Conservation (phyloP, 2,329 filamentous ascomycete genomes). For the Aspergillus tubingensis region DNA sequence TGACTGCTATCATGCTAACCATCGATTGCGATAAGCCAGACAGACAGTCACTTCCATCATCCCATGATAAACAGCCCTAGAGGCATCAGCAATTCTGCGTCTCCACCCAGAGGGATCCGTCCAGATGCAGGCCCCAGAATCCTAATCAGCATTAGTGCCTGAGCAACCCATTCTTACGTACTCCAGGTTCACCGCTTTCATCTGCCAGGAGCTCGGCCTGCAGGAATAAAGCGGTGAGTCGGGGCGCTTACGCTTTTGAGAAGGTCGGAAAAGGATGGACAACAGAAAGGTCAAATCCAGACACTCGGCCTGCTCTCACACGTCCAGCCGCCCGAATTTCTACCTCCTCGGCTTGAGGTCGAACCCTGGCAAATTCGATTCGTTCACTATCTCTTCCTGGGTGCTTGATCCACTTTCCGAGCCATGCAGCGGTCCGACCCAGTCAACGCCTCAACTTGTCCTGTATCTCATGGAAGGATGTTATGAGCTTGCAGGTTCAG, state of each 20-base stretch:
- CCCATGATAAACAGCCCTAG: slow-evolving; percentile 2
- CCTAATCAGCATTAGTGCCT: slow-evolving; percentile 1
- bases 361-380: slow-evolving; percentile 11
- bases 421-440: slow-evolving; percentile 43
- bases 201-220: slow-evolving; percentile 3
- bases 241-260: slow-evolving; percentile 3
- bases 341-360: not conserved
- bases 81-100: too few relatives aligned
- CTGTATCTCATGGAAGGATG: not conserved
- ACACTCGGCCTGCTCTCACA: slow-evolving; percentile 12
- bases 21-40: too few relatives aligned
- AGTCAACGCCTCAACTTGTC: slow-evolving; percentile 25
- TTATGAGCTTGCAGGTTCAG: not conserved
- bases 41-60: too few relatives aligned
- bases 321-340: slow-evolving; percentile 22
- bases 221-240: slow-evolving; percentile 7
- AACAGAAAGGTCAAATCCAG: not conserved
- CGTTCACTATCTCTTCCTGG: not conserved
- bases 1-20: too few relatives aligned
- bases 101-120: not conserved
- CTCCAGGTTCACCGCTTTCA: not conserved
- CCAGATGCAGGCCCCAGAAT: not conserved
- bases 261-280: slow-evolving; percentile 1
- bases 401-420: slow-evolving; percentile 36
- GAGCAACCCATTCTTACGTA: not conserved